A percentile compares a stretch with the other conserved stretches of the same genome.
Evolutionary conservation across 1,284 basidiomycete genomes (phyloP).

Genomic region (Rhodotorula sp.): DNA sequence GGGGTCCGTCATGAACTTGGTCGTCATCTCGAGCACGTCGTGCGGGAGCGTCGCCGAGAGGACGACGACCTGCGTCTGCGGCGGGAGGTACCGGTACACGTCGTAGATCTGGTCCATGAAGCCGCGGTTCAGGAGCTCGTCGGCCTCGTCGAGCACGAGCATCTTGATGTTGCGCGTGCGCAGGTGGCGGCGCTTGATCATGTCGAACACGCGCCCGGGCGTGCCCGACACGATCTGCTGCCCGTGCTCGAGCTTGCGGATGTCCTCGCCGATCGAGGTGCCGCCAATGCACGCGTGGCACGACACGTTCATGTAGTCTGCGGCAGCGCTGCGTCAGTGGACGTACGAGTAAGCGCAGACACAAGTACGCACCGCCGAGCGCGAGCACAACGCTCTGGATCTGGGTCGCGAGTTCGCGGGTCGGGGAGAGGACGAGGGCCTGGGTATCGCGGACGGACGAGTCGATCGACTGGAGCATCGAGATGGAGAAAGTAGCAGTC

Average conservation of each 20-base stretch:
- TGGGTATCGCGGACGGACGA: constrained; percentile 93
- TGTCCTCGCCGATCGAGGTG: constrained; percentile 96
- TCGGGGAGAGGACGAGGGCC: constrained; percentile 91
- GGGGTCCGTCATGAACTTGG: constrained; percentile 99
- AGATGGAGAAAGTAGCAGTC: constrained; percentile 79
- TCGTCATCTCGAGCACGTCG: constrained; percentile 99
- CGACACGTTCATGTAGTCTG: constrained; percentile 73
- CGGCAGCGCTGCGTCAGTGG: neutral
- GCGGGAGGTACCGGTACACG: constrained; percentile 96
- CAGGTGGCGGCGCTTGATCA: constrained; percentile 93
- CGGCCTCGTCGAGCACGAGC: constrained; percentile 97
- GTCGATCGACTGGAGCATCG: constrained; percentile 78
- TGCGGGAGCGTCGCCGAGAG: constrained; percentile 94
- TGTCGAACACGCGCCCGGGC: constrained; percentile 97
- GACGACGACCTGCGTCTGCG: constrained; percentile 87
- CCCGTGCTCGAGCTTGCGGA: constrained; percentile 95
- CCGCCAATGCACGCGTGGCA: constrained; percentile 99
- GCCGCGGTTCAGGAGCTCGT: constrained; percentile 95
- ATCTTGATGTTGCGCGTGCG: constrained; percentile 99
- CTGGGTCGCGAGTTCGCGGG: constrained; percentile 93
- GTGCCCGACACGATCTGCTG: constrained; percentile 98
- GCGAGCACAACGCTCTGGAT: constrained; percentile 95
- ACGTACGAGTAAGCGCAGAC: no score
- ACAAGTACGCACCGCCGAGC: constrained; percentile 63
- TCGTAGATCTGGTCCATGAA: constrained; percentile 99